These are phyloP conservation scores for Phragmites australis DNA, from an alignment of 176 grass and related monocot genomes.

Conservation along the genomic window DNA sequence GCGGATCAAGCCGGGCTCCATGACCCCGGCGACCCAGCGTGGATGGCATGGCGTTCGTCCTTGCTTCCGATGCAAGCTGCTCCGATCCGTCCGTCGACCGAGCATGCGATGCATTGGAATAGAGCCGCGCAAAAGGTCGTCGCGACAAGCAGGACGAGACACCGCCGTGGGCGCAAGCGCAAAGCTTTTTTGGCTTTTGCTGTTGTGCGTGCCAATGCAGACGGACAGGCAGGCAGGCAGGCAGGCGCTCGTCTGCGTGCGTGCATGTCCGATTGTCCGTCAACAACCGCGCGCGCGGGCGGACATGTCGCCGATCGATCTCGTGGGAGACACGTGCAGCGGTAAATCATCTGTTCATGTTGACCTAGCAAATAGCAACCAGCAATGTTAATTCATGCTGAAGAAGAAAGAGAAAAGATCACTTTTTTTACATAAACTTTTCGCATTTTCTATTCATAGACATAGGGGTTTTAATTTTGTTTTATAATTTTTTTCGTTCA, in stretches of 20 bases:
- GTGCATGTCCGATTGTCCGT: not conserved
- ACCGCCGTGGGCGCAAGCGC: not conserved
- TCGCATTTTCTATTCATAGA: too few species aligned
- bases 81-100: not conserved
- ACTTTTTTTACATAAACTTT: too few species aligned
- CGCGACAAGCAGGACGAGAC: conserved; percentile 44
- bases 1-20: not conserved
- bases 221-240: not conserved
- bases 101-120: not conserved
- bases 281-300: not conserved
- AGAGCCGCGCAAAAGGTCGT: conserved; percentile 27
- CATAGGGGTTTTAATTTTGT: too few species aligned
- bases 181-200: not conserved
- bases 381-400: too few species aligned
- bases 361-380: too few species aligned
- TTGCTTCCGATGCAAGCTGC: not conserved
- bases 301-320: not conserved
- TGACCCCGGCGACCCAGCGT: not conserved
- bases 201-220: not conserved
- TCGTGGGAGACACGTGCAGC: not conserved
- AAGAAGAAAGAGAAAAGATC: too few species aligned
- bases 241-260: not conserved
- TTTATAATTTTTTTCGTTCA: too few species aligned
- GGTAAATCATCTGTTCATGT: not conserved
- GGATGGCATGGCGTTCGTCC: not conserved